Evolutionary conservation across 331 rosid genomes (phyloP).

Genomic region (Saraca asoca): DNA sequence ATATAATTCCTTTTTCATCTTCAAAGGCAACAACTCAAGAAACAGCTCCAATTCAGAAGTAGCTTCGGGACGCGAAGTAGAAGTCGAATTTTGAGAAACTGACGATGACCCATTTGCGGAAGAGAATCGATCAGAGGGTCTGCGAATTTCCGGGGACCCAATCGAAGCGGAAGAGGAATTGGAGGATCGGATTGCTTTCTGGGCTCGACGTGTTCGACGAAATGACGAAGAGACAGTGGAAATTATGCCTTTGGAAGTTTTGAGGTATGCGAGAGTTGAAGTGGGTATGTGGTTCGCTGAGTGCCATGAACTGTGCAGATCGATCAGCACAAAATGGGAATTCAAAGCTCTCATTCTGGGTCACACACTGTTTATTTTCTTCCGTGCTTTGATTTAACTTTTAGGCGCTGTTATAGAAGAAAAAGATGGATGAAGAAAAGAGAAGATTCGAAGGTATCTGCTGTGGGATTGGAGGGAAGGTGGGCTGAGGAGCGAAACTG

Average conservation of each 20-base stretch:
- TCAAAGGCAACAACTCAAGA: constrained; percentile 66
- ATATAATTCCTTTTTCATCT: constrained; percentile 63
- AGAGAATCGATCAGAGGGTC: constrained; percentile 78
- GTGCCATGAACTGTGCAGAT: constrained; percentile 63
- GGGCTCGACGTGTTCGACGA: constrained; percentile 51
- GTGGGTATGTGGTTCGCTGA: constrained; percentile 51
- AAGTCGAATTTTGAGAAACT: constrained; percentile 28
- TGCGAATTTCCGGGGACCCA: constrained; percentile 63
- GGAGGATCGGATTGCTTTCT: constrained; percentile 45
- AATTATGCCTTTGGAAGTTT: constrained; percentile 38
- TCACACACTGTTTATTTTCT: not conserved
- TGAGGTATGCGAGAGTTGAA: constrained; percentile 47
- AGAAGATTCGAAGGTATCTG: constrained; percentile 85
- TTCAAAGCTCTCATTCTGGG: constrained; percentile 65
- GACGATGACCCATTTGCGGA: constrained; percentile 47
- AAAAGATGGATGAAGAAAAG: constrained; percentile 14
- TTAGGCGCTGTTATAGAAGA: not conserved
- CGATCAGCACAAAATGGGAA: constrained; percentile 70
- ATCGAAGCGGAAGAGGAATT: constrained; percentile 40
- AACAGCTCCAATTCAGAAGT: constrained; percentile 66
- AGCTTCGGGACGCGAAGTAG: constrained; percentile 47
- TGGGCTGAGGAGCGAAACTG: constrained; percentile 26
- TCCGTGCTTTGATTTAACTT: not conserved
- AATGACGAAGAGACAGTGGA: constrained; percentile 54
- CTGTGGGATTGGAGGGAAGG: constrained; percentile 44